Evolutionary conservation across 1,284 basidiomycete genomes (phyloP).

Genomic region (Cryptococcus neoformans): DNA sequence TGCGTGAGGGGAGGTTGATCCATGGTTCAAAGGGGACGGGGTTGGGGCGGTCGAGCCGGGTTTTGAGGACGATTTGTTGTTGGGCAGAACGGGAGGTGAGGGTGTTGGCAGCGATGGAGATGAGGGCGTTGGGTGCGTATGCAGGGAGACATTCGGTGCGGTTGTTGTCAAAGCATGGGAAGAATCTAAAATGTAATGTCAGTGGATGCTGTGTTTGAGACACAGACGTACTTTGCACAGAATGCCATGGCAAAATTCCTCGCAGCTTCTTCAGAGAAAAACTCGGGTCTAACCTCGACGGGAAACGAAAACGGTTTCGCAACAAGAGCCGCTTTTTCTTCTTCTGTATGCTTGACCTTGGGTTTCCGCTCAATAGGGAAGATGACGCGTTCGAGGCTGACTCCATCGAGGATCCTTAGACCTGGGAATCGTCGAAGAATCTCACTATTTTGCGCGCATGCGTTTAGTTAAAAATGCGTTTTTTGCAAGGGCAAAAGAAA

Average conservation of each 20-base stretch:
- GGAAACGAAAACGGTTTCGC: constrained; percentile 40
- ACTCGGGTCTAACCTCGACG: constrained; percentile 32
- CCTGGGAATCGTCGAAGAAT: constrained; percentile 47
- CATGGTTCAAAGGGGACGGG: constrained; percentile 68
- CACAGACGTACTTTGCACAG: constrained; percentile 39
- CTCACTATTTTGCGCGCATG: constrained; percentile 17
- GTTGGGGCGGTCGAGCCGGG: constrained; percentile 67
- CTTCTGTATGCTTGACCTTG: constrained; percentile 28
- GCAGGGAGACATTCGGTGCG: constrained; percentile 65
- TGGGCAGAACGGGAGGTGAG: constrained; percentile 61
- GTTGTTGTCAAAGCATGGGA: constrained; percentile 75
- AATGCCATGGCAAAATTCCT: constrained; percentile 49
- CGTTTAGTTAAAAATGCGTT: no score
- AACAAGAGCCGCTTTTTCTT: constrained; percentile 25
- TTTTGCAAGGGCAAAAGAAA: not conserved
- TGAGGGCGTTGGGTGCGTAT: constrained; percentile 80
- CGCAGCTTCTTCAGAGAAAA: constrained; percentile 35
- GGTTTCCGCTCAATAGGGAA: constrained; percentile 43
- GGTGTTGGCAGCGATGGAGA: constrained; percentile 83
- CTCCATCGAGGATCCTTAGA: constrained; percentile 44
- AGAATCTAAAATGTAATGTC: constrained; percentile 60
- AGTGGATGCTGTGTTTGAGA: not conserved
- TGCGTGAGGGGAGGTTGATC: constrained; percentile 66
- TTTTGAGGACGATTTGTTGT: constrained; percentile 16
- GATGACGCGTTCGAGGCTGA: constrained; percentile 54